phyloP scores from a whole-genome alignment of 2,329 filamentous ascomycete genomes.

The Westerdykella aurantiaca region DNA sequence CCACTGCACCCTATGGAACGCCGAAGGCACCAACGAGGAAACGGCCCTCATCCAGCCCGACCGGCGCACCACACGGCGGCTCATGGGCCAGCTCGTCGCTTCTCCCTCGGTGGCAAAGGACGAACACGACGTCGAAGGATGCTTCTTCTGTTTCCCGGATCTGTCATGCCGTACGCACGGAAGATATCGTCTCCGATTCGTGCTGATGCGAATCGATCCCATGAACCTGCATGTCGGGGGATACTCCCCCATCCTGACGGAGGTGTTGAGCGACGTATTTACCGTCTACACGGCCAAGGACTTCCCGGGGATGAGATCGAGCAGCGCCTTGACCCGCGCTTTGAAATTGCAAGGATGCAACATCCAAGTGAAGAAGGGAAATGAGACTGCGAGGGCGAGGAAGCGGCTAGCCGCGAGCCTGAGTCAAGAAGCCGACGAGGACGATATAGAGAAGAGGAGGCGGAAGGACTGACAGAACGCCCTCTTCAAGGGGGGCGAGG shows the following conservation, averaged over 20 bases:
- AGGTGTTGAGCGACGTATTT: constrained; percentile 63
- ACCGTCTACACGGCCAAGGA: constrained; percentile 79
- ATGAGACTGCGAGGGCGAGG: constrained; percentile 54
- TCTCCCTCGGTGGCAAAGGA: constrained; percentile 72
- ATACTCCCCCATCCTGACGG: constrained; percentile 46
- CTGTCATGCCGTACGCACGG: constrained; percentile 74
- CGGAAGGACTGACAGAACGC: constrained; percentile 27
- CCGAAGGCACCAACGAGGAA: constrained; percentile 60
- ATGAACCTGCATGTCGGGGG: constrained; percentile 50
- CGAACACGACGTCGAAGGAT: constrained; percentile 66
- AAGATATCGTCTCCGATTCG: constrained; percentile 68
- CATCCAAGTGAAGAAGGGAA: constrained; percentile 82
- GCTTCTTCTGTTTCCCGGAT: constrained; percentile 82
- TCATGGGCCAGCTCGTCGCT: constrained; percentile 75
- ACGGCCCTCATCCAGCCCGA: constrained; percentile 65
- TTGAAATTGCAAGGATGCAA: constrained; percentile 75
- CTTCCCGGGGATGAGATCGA: constrained; percentile 77
- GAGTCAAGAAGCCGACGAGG: constrained; percentile 37
- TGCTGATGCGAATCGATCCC: constrained; percentile 65
- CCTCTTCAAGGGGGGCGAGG: background rate
- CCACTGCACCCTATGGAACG: constrained; percentile 71
- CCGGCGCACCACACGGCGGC: constrained; percentile 63
- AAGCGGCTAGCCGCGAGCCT: constrained; percentile 36
- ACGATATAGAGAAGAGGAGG: constrained; percentile 30
- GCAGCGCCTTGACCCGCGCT: constrained; percentile 65